phyloP scores from a whole-genome alignment of 208 protist species.

The Trypanosoma platydactyli region DNA sequence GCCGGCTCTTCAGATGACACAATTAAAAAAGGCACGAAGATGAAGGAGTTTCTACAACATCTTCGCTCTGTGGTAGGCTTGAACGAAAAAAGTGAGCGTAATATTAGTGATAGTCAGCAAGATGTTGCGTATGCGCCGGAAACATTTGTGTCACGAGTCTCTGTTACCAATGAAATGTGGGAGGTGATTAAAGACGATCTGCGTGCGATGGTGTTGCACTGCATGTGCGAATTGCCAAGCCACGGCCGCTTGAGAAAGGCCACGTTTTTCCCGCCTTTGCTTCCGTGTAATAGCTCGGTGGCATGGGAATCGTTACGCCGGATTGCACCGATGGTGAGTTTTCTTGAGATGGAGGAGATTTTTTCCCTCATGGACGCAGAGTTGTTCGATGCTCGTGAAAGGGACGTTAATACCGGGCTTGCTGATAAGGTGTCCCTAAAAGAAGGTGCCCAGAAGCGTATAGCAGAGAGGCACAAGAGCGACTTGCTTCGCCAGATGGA shows the following conservation, averaged over 20 bases:
- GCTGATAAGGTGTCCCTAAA: not conserved
- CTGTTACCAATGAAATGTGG: constrained; percentile 15
- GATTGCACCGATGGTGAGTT: not conserved
- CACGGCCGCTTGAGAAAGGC: not conserved
- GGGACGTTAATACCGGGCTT: not conserved
- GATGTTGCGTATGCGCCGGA: not conserved
- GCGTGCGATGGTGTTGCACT: not conserved
- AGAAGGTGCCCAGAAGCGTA: constrained; percentile 7
- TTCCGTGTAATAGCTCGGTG: not conserved
- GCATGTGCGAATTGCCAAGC: constrained; percentile 1
- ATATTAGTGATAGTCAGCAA: not conserved
- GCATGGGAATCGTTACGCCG: constrained; percentile 19
- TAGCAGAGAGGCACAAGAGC: constrained; percentile 27
- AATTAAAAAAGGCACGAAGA: not conserved
- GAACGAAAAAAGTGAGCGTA: not conserved
- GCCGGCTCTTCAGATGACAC: not conserved
- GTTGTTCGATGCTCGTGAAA: constrained; percentile 1
- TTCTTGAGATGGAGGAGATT: constrained; percentile 23
- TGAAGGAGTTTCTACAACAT: constrained; percentile 14
- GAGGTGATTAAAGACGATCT: constrained; percentile 17
- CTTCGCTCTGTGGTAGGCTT: constrained; percentile 21
- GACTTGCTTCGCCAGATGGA: not conserved
- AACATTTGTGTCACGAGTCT: not conserved
- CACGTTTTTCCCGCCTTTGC: not conserved
- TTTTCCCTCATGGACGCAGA: constrained; percentile 24